Base-by-base conservation (phyloP, 768 basidiomycete species). In the Leccinum disarticulatum region DNA sequence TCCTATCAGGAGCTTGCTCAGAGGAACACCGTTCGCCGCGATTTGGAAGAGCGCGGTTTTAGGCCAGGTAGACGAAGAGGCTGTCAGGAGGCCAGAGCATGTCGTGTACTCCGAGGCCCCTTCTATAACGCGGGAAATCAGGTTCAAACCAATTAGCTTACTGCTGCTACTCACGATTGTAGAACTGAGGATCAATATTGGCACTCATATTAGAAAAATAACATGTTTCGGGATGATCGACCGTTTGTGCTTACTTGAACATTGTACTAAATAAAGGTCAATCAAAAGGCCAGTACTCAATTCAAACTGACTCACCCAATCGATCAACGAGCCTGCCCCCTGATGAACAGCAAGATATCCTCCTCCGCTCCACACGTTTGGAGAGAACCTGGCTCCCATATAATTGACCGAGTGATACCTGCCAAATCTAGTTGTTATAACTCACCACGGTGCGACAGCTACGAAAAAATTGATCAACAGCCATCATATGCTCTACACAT, bases 41-140 rank as follows among this genome's bases (percentile, higher is more conserved):
- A 85, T 83, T 66, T 84, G 80, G 72, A 84, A 80, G 6, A 80
- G 71, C 0, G 88, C 78, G 0, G 86, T 80, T 43, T 85, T 55
- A 6, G 89, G 90, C 84, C 84, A 90, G 38, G 75, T 70, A 56
- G 71, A 77, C 6, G 86, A 85, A 6, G 87, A 89, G 1, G 79
- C 68, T 4, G 76, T 83, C 51, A 91, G 73, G 31, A 93, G 81
- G 38, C 79, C 80, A 22, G 68, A 54, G 68, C 87, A 90, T 27
- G 85, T 86, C 7, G 84, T 85, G 68, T 88, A 90, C 65, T 87
- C 87, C 13, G 72, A 73, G 19, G 75, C 64, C 41, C 86, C 87
- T 79, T 88, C 87, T 87, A 69, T 22, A n/a, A 41, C 14, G 36
- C 2, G 2, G 47, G 31, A 0, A 13, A 43, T 47, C 13, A 1